These are phyloP conservation scores for Graphilbum fragrans DNA, from an alignment of 2,329 filamentous ascomycete species.

Conservation along the genomic window DNA sequence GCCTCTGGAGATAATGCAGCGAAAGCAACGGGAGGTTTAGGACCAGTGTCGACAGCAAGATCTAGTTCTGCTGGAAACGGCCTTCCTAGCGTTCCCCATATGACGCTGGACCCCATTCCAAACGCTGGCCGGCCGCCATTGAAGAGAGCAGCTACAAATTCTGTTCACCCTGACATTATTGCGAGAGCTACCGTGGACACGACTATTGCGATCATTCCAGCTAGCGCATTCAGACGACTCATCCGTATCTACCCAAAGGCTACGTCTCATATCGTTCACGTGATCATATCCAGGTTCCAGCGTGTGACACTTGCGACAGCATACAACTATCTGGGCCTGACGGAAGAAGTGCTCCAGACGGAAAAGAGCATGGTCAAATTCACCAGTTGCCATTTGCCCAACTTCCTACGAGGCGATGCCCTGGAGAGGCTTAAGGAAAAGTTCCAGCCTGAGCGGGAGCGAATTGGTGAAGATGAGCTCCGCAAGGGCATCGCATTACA, in stretches of 20 bases:
- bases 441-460: slow-evolving; percentile 73
- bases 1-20: not conserved
- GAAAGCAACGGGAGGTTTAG: slow-evolving; percentile 10
- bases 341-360: slow-evolving; percentile 80
- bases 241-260: slow-evolving; percentile 93
- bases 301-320: slow-evolving; percentile 89
- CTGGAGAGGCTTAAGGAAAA: slow-evolving; percentile 83
- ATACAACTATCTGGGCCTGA: slow-evolving; percentile 86
- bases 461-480: slow-evolving; percentile 67
- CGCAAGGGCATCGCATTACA: slow-evolving; percentile 92
- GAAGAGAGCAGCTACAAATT: slow-evolving; percentile 46
- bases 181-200: slow-evolving; percentile 94
- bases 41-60: too few relatives aligned
- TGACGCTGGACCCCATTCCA: slow-evolving; percentile 49
- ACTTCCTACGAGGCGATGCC: slow-evolving; percentile 74
- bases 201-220: slow-evolving; percentile 95
- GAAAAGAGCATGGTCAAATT: slow-evolving; percentile 91
- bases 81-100: slow-evolving; percentile 57
- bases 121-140: slow-evolving; percentile 26
- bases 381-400: slow-evolving; percentile 82
- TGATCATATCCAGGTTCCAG: slow-evolving; percentile 89
- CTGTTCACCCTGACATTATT: slow-evolving; percentile 91
- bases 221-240: slow-evolving; percentile 83
- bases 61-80: too few relatives aligned
- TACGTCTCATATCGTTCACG: slow-evolving; percentile 93